These are phyloP conservation scores for Hypoxylon sp. DNA, from an alignment of 2,329 filamentous ascomycete species.

Conservation along the genomic window DNA sequence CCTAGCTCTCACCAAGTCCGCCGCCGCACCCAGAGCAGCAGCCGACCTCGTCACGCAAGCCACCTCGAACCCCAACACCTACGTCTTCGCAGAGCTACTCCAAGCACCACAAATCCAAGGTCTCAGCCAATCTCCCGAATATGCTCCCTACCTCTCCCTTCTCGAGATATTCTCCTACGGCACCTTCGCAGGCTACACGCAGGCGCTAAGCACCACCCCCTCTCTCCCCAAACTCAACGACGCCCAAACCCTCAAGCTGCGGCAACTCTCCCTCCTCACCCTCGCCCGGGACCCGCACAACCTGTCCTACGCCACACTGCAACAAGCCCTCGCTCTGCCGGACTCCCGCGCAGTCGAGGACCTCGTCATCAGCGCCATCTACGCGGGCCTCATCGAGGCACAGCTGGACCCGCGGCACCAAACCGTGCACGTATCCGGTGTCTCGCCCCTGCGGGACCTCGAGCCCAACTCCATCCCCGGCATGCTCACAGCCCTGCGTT, in stretches of 20 bases:
- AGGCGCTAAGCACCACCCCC: conserved; percentile 47
- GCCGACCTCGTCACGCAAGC: conserved; percentile 89
- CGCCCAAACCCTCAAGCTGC: conserved; percentile 85
- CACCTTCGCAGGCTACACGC: conserved; percentile 82
- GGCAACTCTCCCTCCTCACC: conserved; percentile 89
- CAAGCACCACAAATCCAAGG: conserved; percentile 83
- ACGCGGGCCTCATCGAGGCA: conserved; percentile 84
- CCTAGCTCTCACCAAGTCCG: conserved; percentile 88
- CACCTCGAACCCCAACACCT: conserved; percentile 90
- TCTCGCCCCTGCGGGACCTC: conserved; percentile 89
- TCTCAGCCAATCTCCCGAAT: conserved; percentile 74
- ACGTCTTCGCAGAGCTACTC: conserved; percentile 94
- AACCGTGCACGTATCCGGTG: conserved; percentile 81
- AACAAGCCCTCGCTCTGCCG: conserved; percentile 75
- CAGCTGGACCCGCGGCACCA: conserved; percentile 86
- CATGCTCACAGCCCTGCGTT: conserved; percentile 77
- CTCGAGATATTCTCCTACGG: conserved; percentile 94
- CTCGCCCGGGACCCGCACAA: conserved; percentile 77
- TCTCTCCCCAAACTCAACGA: conserved; percentile 79
- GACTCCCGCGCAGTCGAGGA: conserved; percentile 82
- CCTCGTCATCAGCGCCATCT: conserved; percentile 89
- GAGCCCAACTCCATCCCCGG: conserved; percentile 78
- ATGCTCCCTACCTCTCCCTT: conserved; percentile 74
- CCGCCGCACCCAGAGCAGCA: conserved; percentile 85
- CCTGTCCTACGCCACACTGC: conserved; percentile 81